Evolutionary conservation across 768 basidiomycete species (phyloP), one percentile per base, ranked within the genome.

Genomic region (Pisolithus tinctorius): DNA sequence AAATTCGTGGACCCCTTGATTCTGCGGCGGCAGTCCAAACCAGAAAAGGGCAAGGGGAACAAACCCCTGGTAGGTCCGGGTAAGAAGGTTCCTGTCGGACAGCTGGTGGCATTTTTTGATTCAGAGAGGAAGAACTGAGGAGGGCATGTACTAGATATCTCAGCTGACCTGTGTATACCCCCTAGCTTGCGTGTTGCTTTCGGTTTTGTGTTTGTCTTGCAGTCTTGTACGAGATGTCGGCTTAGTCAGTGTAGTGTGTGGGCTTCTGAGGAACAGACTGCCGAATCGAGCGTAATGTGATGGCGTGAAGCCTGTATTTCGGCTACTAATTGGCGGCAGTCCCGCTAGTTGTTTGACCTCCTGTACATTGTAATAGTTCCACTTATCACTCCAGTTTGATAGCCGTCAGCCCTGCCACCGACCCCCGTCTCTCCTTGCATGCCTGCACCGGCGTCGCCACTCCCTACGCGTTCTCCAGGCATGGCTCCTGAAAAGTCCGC

Each of bases 31-130:
- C 85, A 88, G 69, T 77, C 78, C 66, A 76, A 60, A 60, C 61
- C 73, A 48, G 74, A 74, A 58, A 66, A 48, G 56, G 31, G 14
- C 29, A 74, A 74, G 54, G 69, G 73, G 37, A 77, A 71, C 9
- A 73, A 69, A 58, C 69, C 68, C 57, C 63, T 62, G 42, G 57
- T 53, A 59, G 71, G 52, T 45, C 47, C 60, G 4, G 74, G 70
- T 40, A 80, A 74, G 48, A 90, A 89, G 70, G 78, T 87, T 13
- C 81, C 86, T 0, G 77, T 92, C 39, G 85, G 82, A 9, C 79
- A 91, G 60, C 67, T 93, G 40, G 86, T 90, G 13, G 88, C 88
- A n/a, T 92, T 86, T 67, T 93, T 93, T 59, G 86, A 91, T 31
- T 64, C 66, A 23, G 67, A 69, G 45, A 63, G 48, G 55, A 36